Evolutionary conservation across 768 basidiomycete genomes (phyloP), one percentile per base, ranked within the genome.

Genomic region (Leucosporidium yakuticum): DNA sequence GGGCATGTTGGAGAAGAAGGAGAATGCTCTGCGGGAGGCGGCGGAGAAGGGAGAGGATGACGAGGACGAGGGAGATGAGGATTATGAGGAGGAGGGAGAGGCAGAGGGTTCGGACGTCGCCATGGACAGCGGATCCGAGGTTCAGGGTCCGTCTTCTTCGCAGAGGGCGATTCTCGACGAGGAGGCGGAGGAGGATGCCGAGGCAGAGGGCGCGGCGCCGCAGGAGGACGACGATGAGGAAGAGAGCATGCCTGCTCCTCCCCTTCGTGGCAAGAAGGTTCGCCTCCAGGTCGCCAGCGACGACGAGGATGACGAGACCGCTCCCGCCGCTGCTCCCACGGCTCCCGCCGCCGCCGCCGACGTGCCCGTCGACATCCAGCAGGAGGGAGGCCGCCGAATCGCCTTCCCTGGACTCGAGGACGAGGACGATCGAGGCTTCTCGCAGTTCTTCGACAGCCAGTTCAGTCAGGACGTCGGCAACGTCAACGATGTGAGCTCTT

Each of bases 361-460:
- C 1, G 44, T 54, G 3, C 39, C 39, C 39, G 11, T 44, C 39
- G 39, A 44, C 39, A 44, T 44, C 17, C 39, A 44, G 14, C 8
- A 20, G 44, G 47, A 64, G 36, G 14, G 63, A 64, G 31, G 15
- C 57, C 17, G 59, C 12, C 54, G 9, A 48, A 48, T 71, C 21
- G 51, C n/a, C 1, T 31, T 71, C 29, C 66, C 57, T 34, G 67
- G 9, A 19, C 34, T 57, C 56, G 64, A 55, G 7, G 64, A 39
- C 47, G 65, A 47, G 19, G 66, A 20, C 36, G 69, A 55, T n/a
- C 67, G 62, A 31, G 67, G 67, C 4, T 71, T 71, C 62, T 71
- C 70, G 11, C 70, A 71, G 47, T 71, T 71, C 61, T 71, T 71
- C 64, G 44, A 68, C 67, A 65, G 64, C 15, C 64, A 65, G 48